A percentile compares a stretch with the other conserved stretches of the same genome.
phyloP scores from a whole-genome alignment of 805 yeast genomes.

The Wickerhamiella occidentalis region DNA sequence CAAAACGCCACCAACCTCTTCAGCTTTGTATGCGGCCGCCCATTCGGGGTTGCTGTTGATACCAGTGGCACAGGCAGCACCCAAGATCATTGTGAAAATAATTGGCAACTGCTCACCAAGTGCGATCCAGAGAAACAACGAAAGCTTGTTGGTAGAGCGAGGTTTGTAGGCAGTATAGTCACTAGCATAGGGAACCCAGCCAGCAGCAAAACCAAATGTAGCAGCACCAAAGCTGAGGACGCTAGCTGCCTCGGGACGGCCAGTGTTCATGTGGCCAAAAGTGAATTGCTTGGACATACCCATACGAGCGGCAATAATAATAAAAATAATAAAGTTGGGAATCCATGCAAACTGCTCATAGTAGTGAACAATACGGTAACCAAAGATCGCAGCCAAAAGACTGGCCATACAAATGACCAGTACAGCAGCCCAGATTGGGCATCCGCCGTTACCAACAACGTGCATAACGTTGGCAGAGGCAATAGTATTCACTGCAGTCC shows the following conservation, averaged over 20 bases:
- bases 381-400: conserved; percentile 64
- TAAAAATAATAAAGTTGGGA: conserved; percentile 60
- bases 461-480: conserved; percentile 75
- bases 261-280: conserved; percentile 42
- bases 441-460: conserved; percentile 50
- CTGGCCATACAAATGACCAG: conserved; percentile 55
- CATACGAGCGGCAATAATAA: conserved; percentile 69
- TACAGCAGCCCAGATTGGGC: conserved; percentile 91
- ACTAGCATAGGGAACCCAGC: conserved; percentile 88
- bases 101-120: conserved; percentile 58
- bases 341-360: conserved; percentile 86
- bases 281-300: conserved; percentile 53
- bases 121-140: conserved; percentile 51
- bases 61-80: conserved; percentile 78
- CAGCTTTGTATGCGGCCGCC: conserved; percentile 37
- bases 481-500: conserved; percentile 91
- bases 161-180: conserved; percentile 88
- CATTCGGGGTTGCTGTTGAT: conserved; percentile 35
- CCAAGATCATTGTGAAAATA: conserved; percentile 61
- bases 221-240: conserved; percentile 76
- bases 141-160: conserved; percentile 43
- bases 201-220: conserved; percentile 78
- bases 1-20: conserved; percentile 66
- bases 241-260: conserved; percentile 58
- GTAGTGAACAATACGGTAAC: conserved; percentile 64